Evolutionary conservation across 169 alveolate species (phyloP).

Genomic region (Cryptosporidium sp.): DNA sequence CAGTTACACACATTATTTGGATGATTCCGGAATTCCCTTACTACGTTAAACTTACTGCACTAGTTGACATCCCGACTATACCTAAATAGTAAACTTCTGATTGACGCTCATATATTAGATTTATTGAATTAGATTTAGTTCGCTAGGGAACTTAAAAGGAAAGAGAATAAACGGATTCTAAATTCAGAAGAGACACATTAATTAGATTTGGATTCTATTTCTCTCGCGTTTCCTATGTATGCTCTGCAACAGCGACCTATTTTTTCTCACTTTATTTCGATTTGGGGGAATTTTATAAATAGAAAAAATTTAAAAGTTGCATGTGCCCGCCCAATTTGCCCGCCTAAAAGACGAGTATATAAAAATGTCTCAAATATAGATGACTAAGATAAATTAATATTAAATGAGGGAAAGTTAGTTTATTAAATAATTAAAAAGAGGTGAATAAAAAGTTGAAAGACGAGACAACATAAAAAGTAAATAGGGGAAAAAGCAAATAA

Average conservation of each 20-base stretch:
- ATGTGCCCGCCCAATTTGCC: constrained; percentile 14
- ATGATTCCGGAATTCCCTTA: neutral
- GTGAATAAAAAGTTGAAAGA: neutral
- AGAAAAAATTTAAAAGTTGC: neutral
- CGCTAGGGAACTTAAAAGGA: neutral
- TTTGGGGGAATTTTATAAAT: neutral
- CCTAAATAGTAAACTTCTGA: neutral
- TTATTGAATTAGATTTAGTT: neutral
- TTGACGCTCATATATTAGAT: neutral
- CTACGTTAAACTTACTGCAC: constrained; percentile 39
- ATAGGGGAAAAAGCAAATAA: neutral
- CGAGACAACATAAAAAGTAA: constrained; percentile 18
- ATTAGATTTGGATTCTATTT: neutral
- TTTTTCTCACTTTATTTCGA: neutral
- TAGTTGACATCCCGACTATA: constrained; percentile 31
- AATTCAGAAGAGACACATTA: neutral
- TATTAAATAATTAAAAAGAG: neutral
- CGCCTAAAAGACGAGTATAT: constrained; percentile 21
- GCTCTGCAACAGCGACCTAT: too few species aligned
- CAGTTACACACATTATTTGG: neutral
- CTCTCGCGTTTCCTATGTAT: too few species aligned
- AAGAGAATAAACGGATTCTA: too few species aligned
- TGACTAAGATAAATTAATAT: neutral
- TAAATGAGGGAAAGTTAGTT: neutral
- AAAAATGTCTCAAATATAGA: neutral